Evolutionary conservation across 768 basidiomycete genomes (phyloP), one percentile per base, ranked within the genome.

Genomic region (button mushroom (Agaricus bisporus)): DNA sequence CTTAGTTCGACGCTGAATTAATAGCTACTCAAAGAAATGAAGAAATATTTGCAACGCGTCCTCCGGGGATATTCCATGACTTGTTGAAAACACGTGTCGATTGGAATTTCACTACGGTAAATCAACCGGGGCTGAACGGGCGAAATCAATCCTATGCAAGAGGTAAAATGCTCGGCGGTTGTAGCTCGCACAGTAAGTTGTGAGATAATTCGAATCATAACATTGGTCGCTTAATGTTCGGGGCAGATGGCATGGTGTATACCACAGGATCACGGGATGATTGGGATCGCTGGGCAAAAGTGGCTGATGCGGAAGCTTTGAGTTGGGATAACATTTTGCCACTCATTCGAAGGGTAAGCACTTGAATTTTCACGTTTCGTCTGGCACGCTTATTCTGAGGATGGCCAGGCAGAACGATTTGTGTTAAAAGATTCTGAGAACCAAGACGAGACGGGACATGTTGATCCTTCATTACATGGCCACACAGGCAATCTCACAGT

Each of bases 261-360:
- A 68, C 69, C 10, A 66, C 69, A 6, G 70, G 70, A 25, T 63
- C 68, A 1, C 47, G 58, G 17, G 67, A 69, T 5, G 71, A 71
- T 43, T 70, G 60, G 44, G 63, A 72, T 55, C 61, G 66, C 4
- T 70, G 60, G 54, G 71, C 69, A 11, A 51, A 26, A 0, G 36
- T 70, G 9, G 65, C 66, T 26, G 60, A 62, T 5, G 68, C 70
- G 41, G 46, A 47, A 4, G 66, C 69, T 0, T 71, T 68, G 66
- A 66, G 60, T 14, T 71, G 70, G 71, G 54, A 68, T 15, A 62
- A 53, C 18, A 41, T 71, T 5, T 55, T 63, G 44, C 65, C 56
- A 1, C 68, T 68, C 54, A 55, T 68, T 50, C 38, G 52, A 51
- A 63, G 58, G 49, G 65, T 60, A 51, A 46, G 56, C 55, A 2